phyloP scores from a whole-genome alignment of 805 yeast genomes.

The Lipomyces chichibuensis region DNA sequence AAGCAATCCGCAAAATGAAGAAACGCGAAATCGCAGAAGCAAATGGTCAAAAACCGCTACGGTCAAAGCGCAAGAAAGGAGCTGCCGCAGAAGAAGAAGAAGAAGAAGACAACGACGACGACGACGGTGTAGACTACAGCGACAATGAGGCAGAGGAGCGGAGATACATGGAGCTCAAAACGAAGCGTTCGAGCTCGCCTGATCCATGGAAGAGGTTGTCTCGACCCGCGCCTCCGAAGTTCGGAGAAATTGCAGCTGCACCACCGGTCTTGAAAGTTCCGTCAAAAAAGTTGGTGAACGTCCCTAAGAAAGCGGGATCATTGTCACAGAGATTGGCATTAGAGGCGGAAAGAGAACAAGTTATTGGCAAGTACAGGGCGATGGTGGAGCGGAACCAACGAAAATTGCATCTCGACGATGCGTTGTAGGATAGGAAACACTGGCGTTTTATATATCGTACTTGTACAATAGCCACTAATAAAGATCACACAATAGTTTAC shows the following conservation, averaged over 20 bases:
- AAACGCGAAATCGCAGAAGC: slow-evolving; percentile 37
- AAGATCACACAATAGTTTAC: background rate
- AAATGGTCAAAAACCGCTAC: slow-evolving; percentile 24
- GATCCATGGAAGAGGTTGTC: slow-evolving; percentile 49
- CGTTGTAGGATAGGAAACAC: background rate
- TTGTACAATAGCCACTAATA: background rate
- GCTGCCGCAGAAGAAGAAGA: slow-evolving; percentile 39
- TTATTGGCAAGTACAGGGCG: slow-evolving; percentile 45
- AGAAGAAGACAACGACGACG: too few species aligned
- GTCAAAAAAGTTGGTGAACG: slow-evolving; percentile 42
- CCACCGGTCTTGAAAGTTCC: slow-evolving; percentile 48
- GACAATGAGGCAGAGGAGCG: slow-evolving; percentile 38
- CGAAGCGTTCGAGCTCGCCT: slow-evolving; percentile 43
- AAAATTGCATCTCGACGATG: background rate
- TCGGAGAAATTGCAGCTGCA: slow-evolving; percentile 49
- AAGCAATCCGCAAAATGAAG: slow-evolving; percentile 34
- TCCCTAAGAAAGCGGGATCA: slow-evolving; percentile 49
- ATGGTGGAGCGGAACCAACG: slow-evolving; percentile 35
- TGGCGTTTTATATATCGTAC: background rate
- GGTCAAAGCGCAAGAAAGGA: slow-evolving; percentile 38
- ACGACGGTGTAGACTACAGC: slow-evolving; percentile 35
- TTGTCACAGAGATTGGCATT: slow-evolving; percentile 46
- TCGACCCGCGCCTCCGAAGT: slow-evolving; percentile 41
- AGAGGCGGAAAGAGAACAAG: slow-evolving; percentile 46
- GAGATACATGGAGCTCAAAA: slow-evolving; percentile 30